Evolutionary conservation across 805 yeast species (phyloP), one percentile per base, ranked within the genome.

Genomic region (Sugiyamaella boreocaroliniensis): DNA sequence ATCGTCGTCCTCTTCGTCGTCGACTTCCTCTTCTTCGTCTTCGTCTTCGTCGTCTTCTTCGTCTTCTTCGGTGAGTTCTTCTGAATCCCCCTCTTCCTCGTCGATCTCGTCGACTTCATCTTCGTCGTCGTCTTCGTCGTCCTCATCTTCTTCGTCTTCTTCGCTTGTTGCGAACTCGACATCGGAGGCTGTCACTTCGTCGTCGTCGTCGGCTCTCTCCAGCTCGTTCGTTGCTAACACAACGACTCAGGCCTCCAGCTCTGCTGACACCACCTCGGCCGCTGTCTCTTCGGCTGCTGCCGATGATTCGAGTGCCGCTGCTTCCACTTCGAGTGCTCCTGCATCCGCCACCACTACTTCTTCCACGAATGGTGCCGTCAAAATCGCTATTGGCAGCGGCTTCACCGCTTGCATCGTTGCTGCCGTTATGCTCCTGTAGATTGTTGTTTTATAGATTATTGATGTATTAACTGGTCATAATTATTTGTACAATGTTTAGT

Each of bases 301-400:
- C 29, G 22, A 50, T 48, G 19, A 34, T 15, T 34, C 12, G 3
- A 16, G 40, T 32, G 26, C 50, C 26, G 40, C 50, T 6, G 29
- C 48, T 11, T 26, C 46, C 26, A 22, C 50, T 44, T 14, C 46
- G 16, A 18, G 53, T 34, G 49, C 53, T 18, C 29, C 18, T 11
- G 32, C 55, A n/a, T 43, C 61, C 15, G 41, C 52, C 22, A 50
- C 55, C 16, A 51, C 53, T n/a, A n/a, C n/a, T n/a, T n/a, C n/a
- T n/a, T 26, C 57, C 29, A 16, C 63, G 43, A 40, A 42, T 18
- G 37, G 37, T 14, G 37, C 37, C n/a, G 37, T 32, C 11, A 32
- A 32, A 32, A 32, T 32, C 37, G 12, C 37, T 32, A 4, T 32
- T 14, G n/a, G 37, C 37, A 32, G 37, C n/a, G 37, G 37, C 37